Conservation (phyloP, 345 rosid species). For the Acer saccharum region DNA sequence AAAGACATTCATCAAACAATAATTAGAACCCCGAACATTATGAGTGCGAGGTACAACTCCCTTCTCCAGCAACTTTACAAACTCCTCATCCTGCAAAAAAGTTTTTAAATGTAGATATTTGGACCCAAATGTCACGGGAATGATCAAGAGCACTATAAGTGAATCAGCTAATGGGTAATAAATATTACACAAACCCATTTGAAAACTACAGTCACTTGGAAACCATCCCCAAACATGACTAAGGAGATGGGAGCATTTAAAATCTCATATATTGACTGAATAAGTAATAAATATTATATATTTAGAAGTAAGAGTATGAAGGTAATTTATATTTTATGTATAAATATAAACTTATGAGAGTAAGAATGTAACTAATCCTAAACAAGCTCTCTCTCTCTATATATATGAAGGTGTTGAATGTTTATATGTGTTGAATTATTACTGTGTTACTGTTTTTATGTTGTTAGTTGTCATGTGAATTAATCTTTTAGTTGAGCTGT, state of each 20-base stretch:
- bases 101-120: not conserved
- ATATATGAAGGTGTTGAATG: too few relatives aligned
- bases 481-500: too few relatives aligned
- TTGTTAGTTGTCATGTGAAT: too few relatives aligned
- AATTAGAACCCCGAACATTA: constrained; percentile 90
- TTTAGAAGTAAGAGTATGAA: not conserved
- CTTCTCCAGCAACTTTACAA: constrained; percentile 67
- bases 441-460: too few relatives aligned
- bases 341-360: not conserved
- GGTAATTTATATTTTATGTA: not conserved
- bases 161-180: too few relatives aligned
- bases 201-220: not conserved
- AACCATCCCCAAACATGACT: not conserved
- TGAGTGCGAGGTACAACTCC: constrained; percentile 84
- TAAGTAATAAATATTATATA: not conserved
- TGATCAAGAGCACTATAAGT: not conserved
- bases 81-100: constrained; percentile 71
- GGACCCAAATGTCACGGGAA: not conserved
- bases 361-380: not conserved
- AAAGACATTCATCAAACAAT: constrained; percentile 80
- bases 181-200: not conserved
- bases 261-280: not conserved
- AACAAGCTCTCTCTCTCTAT: not conserved
- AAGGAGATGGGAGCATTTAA: not conserved
- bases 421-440: too few relatives aligned